Evolutionary conservation across 257 asterid genomes (phyloP), one percentile per base, ranked within the genome.

Genomic region (Paulownia fortunei): DNA sequence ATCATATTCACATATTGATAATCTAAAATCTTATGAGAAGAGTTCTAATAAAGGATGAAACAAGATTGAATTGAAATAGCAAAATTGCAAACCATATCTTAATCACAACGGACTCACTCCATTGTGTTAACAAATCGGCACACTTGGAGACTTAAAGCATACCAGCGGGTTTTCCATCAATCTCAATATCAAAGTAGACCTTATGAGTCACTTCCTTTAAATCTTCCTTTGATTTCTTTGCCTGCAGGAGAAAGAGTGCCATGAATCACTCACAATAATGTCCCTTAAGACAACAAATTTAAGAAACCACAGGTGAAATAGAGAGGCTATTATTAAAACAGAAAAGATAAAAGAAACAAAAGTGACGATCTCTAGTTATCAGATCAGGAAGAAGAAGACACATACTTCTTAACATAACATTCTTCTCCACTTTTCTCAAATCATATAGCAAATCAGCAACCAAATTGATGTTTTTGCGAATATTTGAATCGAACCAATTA

Each of bases 181-280:
- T 88, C 82, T 89, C 94, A 47, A 91, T 68, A 73, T 91, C 97
- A 73, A 89, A 91, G 83, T 52, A 91, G n/a, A 91, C 97, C 59
- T 88, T 88, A 55, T 85, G 86, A 9, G 97, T 89, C 44, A 91
- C 86, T 81, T 89, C 93, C 76, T 86, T 89, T 81, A 89, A 82
- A 74, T 83, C 82, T 62, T 88, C 87, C 61, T 84, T 81, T 3
- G 86, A 78, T 72, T 83, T 82, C 81, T 89, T 89, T 16, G 97
- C 94, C 97, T 89, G 88, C 85, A 78, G 61, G 5, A 69, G n/a
- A 21, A 34, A 62, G 46, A 10, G 9, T 39, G 9, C n/a, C n/a
- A n/a, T n/a, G 5, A 52, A 18, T 9, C 32, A 32, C 36, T 52
- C 66, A 64, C 37, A 69, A 76, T 49, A 36, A 54, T n/a, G 12